Conservation (phyloP, 2,329 filamentous ascomycete genomes). For the Claviceps purpurea region DNA sequence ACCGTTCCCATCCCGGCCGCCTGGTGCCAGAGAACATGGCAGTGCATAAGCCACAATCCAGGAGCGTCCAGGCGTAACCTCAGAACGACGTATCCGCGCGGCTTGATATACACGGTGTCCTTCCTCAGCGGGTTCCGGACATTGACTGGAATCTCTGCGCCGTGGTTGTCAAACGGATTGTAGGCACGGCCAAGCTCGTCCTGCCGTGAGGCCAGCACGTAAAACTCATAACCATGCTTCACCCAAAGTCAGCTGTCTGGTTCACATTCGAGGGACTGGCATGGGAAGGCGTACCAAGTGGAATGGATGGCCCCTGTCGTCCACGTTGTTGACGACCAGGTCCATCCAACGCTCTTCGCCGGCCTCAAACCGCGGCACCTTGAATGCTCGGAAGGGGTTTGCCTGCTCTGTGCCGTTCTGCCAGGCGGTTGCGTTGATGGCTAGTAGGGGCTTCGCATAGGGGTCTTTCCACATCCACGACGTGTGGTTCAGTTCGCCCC, state of each 20-base stretch:
- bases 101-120: constrained; percentile 19
- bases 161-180: constrained; percentile 6
- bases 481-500: constrained; percentile 9
- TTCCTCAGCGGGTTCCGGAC: constrained; percentile 17
- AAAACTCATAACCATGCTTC: constrained; percentile 11
- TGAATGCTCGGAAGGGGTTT: constrained; percentile 6
- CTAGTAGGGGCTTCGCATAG: constrained; percentile 7
- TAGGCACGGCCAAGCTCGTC: constrained; percentile 2
- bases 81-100: constrained; percentile 21
- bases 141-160: neutral
- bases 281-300: constrained; percentile 23
- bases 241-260: neutral
- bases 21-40: constrained; percentile 23
- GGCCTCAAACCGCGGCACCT: constrained; percentile 8
- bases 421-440: constrained; percentile 7
- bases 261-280: neutral
- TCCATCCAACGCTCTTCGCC: constrained; percentile 27
- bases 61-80: constrained; percentile 21
- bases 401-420: constrained; percentile 7
- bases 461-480: constrained; percentile 10
- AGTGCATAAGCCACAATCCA: constrained; percentile 25
- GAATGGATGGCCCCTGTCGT: constrained; percentile 35
- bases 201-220: constrained; percentile 3
- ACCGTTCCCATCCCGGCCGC: constrained; percentile 20
- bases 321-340: constrained; percentile 35